Base-by-base conservation (phyloP, 1,139 yeast genomes). In the Scheffersomyces cryptocercus region DNA sequence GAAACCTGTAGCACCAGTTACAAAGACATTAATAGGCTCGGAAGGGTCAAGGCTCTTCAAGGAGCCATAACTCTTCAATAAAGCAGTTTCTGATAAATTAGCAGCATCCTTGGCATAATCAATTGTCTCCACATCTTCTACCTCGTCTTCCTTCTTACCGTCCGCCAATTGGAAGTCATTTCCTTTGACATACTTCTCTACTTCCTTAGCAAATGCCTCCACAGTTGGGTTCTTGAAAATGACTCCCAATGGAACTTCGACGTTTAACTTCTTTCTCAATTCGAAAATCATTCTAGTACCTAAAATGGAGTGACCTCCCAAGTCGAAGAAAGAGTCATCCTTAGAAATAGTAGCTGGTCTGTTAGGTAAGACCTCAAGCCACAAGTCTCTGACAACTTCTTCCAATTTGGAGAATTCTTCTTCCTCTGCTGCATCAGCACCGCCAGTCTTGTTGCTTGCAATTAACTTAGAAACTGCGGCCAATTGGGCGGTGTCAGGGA, bases 241-340 rank as follows among this genome's bases (percentile, higher is more conserved):
- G 10, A 87, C 82, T 2, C 97, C 97, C 52, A 93, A 74, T 29
- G 99, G 98, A 42, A 93, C 74, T 48, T 89, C 96, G 35, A 90
- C 79, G 39, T 81, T 77, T 47, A 91, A 73, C 54, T 77, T 79
- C 70, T 87, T 86, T 64, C 97, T 81, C 53, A 93, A 79, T 55
- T 88, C 93, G 58, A 93, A 93, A 52, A 93, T 93, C 97, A 95
- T 90, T 64, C 96, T 81, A 0, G 99, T 95, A 9, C 98, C 99
- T 53, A 93, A 74, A 55, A 95, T 91, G 0, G 98, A 91, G 65
- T 95, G 99, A 4, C 99, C 99, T 46, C 99, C 99, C 46, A 95
- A 73, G 60, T 95, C 99, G 59, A 95, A 95, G 79, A 95, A 95
- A 3, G 96, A 88, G 62, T 95, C 99, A 3, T 79, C 77, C 36